A percentile compares a stretch with the other conserved stretches of the same genome.
Evolutionary conservation across 345 rosid genomes (phyloP).

Genomic region (Toxicodendron radicans): DNA sequence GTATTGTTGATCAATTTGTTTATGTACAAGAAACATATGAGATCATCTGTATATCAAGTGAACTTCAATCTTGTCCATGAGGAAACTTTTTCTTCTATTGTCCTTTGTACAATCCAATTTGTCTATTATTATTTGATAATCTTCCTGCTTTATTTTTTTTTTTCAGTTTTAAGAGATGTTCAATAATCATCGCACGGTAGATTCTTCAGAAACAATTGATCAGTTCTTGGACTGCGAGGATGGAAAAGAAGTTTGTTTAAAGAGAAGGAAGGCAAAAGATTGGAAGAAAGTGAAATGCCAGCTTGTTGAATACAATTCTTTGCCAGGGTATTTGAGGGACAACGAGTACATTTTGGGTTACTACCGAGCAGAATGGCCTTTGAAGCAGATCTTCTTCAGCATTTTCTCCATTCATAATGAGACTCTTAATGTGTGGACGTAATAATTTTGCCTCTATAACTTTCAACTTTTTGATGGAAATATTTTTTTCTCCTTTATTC

Average conservation of each 20-base stretch:
- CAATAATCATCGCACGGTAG: not conserved
- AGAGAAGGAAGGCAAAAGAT: conserved; percentile 19
- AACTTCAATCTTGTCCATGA: not conserved
- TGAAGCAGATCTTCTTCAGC: conserved; percentile 31
- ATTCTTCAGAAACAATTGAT: conserved; percentile 13
- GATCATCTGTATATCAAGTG: not conserved
- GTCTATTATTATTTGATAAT: not conserved
- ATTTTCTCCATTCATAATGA: conserved; percentile 28
- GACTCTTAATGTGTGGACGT: conserved; percentile 33
- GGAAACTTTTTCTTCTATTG: not conserved
- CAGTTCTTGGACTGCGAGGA: conserved; percentile 17
- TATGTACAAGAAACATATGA: not conserved
- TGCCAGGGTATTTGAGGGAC: conserved; percentile 26
- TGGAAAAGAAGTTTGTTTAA: conserved; percentile 12
- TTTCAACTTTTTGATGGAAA: not conserved
- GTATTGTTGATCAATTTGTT: not conserved
- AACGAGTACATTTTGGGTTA: conserved; percentile 30
- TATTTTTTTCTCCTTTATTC: not conserved
- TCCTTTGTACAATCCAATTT: not conserved
- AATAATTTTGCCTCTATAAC: not conserved
- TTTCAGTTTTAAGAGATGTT: conserved; percentile 21
- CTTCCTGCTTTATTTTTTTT: not conserved
- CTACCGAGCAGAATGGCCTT: conserved; percentile 33
- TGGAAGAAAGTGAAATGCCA: conserved; percentile 24
- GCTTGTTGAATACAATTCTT: conserved; percentile 22